Conservation (phyloP, 2,329 filamentous ascomycete genomes). For the Clarireedia sp. region DNA sequence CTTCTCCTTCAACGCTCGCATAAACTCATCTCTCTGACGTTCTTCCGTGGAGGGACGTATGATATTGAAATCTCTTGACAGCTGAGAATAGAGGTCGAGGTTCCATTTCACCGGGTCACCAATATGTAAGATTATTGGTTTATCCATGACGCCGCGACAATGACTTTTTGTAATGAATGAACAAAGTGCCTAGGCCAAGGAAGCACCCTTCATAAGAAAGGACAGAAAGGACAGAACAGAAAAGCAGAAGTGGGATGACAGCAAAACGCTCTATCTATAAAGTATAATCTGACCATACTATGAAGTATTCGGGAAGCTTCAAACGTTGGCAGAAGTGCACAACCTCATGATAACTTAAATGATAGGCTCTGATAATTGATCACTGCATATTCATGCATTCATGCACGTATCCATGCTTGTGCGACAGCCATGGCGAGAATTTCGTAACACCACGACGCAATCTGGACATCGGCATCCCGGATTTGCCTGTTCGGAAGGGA, state of each 20-base stretch:
- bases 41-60: conserved; percentile 44
- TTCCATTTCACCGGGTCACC: conserved; percentile 30
- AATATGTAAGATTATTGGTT: conserved; percentile 28
- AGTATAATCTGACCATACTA: background rate
- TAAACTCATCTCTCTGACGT: conserved; percentile 42
- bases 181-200: background rate
- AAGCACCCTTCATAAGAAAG: background rate
- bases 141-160: conserved; percentile 7
- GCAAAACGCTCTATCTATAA: background rate
- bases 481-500: no score
- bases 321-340: background rate
- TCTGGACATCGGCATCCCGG: no score
- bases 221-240: background rate
- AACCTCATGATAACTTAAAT: background rate
- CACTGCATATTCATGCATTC: background rate
- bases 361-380: background rate
- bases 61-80: conserved; percentile 35
- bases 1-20: conserved; percentile 40
- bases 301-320: background rate
- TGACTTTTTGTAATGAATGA: background rate
- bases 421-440: background rate
- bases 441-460: no score
- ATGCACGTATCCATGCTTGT: background rate
- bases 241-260: background rate
- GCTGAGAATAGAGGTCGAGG: conserved; percentile 27